Conservation (phyloP, 768 basidiomycete species). For the Boletales sp. region DNA sequence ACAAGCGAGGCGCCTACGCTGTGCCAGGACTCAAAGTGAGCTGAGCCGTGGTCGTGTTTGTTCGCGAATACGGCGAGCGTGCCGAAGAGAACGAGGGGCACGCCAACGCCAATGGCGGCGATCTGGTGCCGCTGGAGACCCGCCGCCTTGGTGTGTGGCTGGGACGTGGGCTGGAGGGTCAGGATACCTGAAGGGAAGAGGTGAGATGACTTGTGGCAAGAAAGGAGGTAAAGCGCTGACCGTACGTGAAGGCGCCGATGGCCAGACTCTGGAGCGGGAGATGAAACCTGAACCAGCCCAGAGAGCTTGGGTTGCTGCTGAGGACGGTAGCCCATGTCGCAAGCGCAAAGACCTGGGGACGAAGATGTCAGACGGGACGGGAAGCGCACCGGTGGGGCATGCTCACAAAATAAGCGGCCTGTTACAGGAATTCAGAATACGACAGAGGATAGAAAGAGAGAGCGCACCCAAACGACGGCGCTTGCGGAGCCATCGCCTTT, state of each 20-base stretch:
- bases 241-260: slow-evolving; percentile 51
- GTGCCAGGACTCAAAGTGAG: slow-evolving; percentile 76
- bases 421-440: not conserved
- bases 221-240: slow-evolving; percentile 5
- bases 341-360: slow-evolving; percentile 37
- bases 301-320: slow-evolving; percentile 38
- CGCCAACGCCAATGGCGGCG: slow-evolving; percentile 50
- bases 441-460: not conserved
- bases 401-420: slow-evolving; percentile 21
- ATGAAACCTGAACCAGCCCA: slow-evolving; percentile 67
- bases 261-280: slow-evolving; percentile 60
- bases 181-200: slow-evolving; percentile 45
- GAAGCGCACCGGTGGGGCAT: slow-evolving; percentile 25
- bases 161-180: slow-evolving; percentile 72
- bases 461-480: slow-evolving; percentile 36
- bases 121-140: slow-evolving; percentile 70
- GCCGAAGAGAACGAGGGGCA: slow-evolving; percentile 58
- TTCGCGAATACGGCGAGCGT: slow-evolving; percentile 58
- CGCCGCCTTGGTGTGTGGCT: slow-evolving; percentile 59
- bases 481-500: slow-evolving; percentile 35
- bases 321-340: slow-evolving; percentile 47
- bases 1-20: slow-evolving; percentile 42
- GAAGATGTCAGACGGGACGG: slow-evolving; percentile 7
- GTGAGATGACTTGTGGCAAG: too few species aligned
- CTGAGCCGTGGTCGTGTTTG: slow-evolving; percentile 47